These are phyloP conservation scores for Xanthoceras sorbifolium DNA, from an alignment of 345 rosid species.

Conservation along the genomic window DNA sequence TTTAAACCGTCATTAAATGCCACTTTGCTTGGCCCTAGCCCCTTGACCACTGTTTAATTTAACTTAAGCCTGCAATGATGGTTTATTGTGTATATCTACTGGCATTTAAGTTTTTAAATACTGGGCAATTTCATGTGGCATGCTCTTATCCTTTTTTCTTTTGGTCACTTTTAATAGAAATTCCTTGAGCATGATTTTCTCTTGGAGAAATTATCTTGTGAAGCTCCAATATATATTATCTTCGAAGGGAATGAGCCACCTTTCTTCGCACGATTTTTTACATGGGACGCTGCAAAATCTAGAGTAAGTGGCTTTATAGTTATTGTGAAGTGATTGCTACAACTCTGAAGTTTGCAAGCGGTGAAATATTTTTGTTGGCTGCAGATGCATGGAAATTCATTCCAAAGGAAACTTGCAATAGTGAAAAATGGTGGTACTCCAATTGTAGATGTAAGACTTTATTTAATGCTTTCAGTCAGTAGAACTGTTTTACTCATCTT, in stretches of 20 bases:
- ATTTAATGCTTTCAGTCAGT: slow-evolving; percentile 3
- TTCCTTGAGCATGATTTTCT: slow-evolving; percentile 78
- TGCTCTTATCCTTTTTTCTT: slow-evolving; percentile 15
- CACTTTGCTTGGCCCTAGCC: neutral
- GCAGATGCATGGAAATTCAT: slow-evolving; percentile 97
- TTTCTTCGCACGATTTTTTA: slow-evolving; percentile 89
- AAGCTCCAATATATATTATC: slow-evolving; percentile 73
- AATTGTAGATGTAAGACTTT: slow-evolving; percentile 62
- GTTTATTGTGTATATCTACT: neutral
- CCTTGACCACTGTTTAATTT: neutral
- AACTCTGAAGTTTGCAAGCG: slow-evolving; percentile 15
- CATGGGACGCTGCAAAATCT: slow-evolving; percentile 90
- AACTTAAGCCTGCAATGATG: neutral
- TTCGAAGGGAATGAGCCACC: slow-evolving; percentile 93
- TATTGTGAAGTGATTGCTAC: slow-evolving; percentile 9
- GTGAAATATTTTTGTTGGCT: slow-evolving; percentile 23
- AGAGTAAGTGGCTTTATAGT: slow-evolving; percentile 49
- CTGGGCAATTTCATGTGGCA: neutral
- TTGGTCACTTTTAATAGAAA: slow-evolving; percentile 52
- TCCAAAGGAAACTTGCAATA: slow-evolving; percentile 82
- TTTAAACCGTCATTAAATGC: neutral
- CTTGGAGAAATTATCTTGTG: slow-evolving; percentile 62
- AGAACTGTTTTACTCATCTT: neutral
- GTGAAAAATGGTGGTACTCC: slow-evolving; percentile 77
- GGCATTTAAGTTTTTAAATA: neutral